phyloP scores from a whole-genome alignment of 352 stramenopile species.

The Phytophthora cryptogea region DNA sequence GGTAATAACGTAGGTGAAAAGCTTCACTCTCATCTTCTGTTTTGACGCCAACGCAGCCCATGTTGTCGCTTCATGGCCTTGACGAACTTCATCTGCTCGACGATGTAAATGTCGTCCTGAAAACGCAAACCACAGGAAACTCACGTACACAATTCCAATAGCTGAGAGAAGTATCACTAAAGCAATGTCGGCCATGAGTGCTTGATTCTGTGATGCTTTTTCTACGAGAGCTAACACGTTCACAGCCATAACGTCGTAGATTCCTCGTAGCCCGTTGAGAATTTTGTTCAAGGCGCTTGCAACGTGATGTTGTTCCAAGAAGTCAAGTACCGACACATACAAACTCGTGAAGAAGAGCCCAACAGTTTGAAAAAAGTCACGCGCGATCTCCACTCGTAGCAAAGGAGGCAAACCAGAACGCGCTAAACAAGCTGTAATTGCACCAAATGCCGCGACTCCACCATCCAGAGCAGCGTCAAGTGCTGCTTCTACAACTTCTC shows the following conservation, averaged over 20 bases:
- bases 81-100: constrained; percentile 46
- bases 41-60: constrained; percentile 42
- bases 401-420: constrained; percentile 37
- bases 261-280: constrained; percentile 17
- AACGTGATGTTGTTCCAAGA: constrained; percentile 23
- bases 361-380: constrained; percentile 51
- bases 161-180: constrained; percentile 29
- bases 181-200: constrained; percentile 25
- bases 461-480: constrained; percentile 29
- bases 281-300: constrained; percentile 15
- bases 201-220: constrained; percentile 11
- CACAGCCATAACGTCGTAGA: constrained; percentile 40
- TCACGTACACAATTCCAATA: constrained; percentile 36
- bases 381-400: constrained; percentile 47
- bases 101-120: constrained; percentile 41
- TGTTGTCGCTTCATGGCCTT: constrained; percentile 46
- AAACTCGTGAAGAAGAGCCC: constrained; percentile 51
- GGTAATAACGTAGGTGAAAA: constrained; percentile 48
- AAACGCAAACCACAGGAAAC: constrained; percentile 50
- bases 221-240: constrained; percentile 20
- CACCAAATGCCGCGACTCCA: constrained; percentile 14
- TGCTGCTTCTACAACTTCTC: constrained; percentile 34
- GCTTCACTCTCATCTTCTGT: constrained; percentile 38
- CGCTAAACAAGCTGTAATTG: constrained; percentile 14
- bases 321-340: constrained; percentile 34